Conservation (phyloP, 2,329 filamentous ascomycete species). For the Didymella sp. region DNA sequence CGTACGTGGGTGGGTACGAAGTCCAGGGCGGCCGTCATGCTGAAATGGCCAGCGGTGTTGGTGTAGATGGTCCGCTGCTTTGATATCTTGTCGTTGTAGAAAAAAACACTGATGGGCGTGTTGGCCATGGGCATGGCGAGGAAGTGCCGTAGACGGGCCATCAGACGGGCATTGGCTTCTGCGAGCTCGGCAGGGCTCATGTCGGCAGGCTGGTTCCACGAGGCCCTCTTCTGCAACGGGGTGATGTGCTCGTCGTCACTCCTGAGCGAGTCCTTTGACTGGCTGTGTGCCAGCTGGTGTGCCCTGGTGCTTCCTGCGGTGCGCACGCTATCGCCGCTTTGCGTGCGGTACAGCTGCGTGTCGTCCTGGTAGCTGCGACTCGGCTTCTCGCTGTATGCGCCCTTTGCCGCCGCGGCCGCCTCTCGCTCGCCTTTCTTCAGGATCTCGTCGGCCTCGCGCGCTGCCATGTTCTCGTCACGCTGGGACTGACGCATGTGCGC, state of each 20-base stretch:
- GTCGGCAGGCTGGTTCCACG: constrained; percentile 62
- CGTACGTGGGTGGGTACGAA: constrained; percentile 91
- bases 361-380: constrained; percentile 55
- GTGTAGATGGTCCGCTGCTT: constrained; percentile 85
- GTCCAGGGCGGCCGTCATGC: constrained; percentile 77
- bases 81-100: constrained; percentile 85
- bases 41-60: constrained; percentile 89
- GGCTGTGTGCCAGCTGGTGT: constrained; percentile 34
- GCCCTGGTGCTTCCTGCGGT: constrained; percentile 24
- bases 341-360: constrained; percentile 48
- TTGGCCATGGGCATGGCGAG: constrained; percentile 81
- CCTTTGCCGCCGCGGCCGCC: constrained; percentile 71
- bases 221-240: constrained; percentile 56
- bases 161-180: constrained; percentile 83
- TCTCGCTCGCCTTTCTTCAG: constrained; percentile 74
- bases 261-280: constrained; percentile 38
- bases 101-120: constrained; percentile 87
- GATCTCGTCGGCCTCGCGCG: constrained; percentile 77
- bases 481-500: constrained; percentile 59
- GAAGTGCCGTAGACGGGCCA: constrained; percentile 87
- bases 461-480: constrained; percentile 71
- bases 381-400: constrained; percentile 75
- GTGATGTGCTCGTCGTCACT: constrained; percentile 40
- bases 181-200: constrained; percentile 79
- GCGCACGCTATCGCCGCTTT: constrained; percentile 42